phyloP scores from a whole-genome alignment of 2,329 filamentous ascomycete species.

The Penicillium fuscoglaucum region DNA sequence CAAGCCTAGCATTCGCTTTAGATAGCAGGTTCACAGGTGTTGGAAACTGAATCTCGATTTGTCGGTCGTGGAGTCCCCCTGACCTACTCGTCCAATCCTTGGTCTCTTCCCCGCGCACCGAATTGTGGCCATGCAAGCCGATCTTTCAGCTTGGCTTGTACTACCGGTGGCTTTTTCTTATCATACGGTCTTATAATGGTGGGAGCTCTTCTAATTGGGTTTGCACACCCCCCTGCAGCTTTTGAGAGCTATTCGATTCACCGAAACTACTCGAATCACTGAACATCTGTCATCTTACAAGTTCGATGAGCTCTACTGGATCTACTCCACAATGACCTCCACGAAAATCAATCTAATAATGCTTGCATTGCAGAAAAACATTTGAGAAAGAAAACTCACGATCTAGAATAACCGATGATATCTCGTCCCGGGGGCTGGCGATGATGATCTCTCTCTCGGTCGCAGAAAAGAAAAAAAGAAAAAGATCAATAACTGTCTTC shows the following conservation, averaged over 20 bases:
- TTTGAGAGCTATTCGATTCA: background rate
- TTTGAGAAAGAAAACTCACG: background rate
- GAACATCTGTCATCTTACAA: background rate
- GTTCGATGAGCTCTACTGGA: background rate
- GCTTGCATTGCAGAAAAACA: background rate
- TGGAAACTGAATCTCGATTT: slow-evolving; percentile 5
- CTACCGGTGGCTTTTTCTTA: background rate
- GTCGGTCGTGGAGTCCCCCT: slow-evolving; percentile 22
- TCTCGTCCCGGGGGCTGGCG: background rate
- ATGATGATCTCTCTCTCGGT: background rate
- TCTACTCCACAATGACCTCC: background rate
- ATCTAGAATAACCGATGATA: background rate
- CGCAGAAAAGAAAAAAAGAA: background rate
- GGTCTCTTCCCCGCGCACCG: slow-evolving; percentile 10
- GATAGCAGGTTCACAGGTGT: background rate
- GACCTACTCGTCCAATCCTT: slow-evolving; percentile 25
- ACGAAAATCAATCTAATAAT: background rate
- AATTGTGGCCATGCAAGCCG: slow-evolving; percentile 18
- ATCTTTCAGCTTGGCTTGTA: slow-evolving; percentile 6
- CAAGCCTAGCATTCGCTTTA: slow-evolving; percentile 56
- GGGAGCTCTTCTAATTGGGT: background rate
- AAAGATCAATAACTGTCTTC: slow-evolving; percentile 6
- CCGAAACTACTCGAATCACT: background rate
- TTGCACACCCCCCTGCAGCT: background rate
- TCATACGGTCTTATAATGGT: background rate